A percentile compares a stretch with the other conserved stretches of the same genome.
These are phyloP conservation scores for Pulveroboletus sp. DNA, from an alignment of 768 basidiomycete genomes.

Conservation along the genomic window DNA sequence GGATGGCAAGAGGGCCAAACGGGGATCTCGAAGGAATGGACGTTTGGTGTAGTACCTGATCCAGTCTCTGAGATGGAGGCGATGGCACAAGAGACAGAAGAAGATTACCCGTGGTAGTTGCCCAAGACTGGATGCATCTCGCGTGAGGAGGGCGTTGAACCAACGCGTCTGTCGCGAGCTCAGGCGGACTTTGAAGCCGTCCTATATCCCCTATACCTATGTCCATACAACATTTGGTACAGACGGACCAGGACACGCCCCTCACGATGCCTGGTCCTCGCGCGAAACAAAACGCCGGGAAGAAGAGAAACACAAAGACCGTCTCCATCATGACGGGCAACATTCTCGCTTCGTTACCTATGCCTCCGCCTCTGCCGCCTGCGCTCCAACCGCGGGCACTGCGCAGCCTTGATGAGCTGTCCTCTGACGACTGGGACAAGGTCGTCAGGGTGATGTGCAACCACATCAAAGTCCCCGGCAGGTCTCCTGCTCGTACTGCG, in stretches of 20 bases:
- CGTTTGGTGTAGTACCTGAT: slow-evolving; percentile 75
- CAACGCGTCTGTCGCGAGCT: not conserved
- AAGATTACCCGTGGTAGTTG: slow-evolving; percentile 49
- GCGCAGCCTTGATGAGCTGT: slow-evolving; percentile 19
- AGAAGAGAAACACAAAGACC: slow-evolving; percentile 17
- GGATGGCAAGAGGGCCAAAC: slow-evolving; percentile 57
- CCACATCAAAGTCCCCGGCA: slow-evolving; percentile 52
- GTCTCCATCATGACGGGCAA: not conserved
- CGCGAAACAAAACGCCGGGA: slow-evolving; percentile 16
- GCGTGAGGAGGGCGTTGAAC: not conserved
- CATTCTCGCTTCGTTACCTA: not conserved
- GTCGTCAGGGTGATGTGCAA: slow-evolving; percentile 46
- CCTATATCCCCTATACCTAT: no score
- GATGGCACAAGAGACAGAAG: no score
- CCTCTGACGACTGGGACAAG: slow-evolving; percentile 43
- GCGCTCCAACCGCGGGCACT: slow-evolving; percentile 15
- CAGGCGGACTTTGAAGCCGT: not conserved
- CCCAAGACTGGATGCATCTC: slow-evolving; percentile 42
- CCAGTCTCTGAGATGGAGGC: not conserved
- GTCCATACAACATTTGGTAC: no score
- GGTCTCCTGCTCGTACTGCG: not conserved
- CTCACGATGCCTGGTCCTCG: slow-evolving; percentile 27
- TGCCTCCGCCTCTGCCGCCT: slow-evolving; percentile 9
- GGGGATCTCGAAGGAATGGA: slow-evolving; percentile 52
- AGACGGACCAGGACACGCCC: no score